Evolutionary conservation across 2,329 filamentous ascomycete genomes (phyloP).

Genomic region (Botrytis hyacinthi): DNA sequence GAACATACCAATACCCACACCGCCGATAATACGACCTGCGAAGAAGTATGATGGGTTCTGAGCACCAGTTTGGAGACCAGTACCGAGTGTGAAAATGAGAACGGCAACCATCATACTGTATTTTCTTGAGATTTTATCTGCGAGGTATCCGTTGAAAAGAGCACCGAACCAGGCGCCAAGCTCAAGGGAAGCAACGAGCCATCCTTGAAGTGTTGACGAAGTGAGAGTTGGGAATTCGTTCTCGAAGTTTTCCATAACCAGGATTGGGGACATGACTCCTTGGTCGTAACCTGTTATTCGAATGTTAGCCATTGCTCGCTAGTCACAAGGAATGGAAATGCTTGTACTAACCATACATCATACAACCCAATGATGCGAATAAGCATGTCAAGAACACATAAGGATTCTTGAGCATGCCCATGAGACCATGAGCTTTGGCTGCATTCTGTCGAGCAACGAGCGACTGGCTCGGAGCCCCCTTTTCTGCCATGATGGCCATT

Average conservation of each 20-base stretch:
- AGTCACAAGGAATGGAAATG: neutral
- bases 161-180: conserved; percentile 40
- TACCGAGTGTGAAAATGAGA: conserved; percentile 51
- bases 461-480: conserved; percentile 35
- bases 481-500: conserved; percentile 13
- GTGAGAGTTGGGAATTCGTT: conserved; percentile 39
- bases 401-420: conserved; percentile 43
- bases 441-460: conserved; percentile 42
- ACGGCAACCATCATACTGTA: conserved; percentile 53
- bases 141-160: conserved; percentile 36
- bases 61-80: conserved; percentile 44
- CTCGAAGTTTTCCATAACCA: conserved; percentile 42
- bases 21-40: conserved; percentile 48
- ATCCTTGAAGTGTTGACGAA: conserved; percentile 39
- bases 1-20: conserved; percentile 51
- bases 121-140: conserved; percentile 52
- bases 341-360: conserved; percentile 35
- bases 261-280: conserved; percentile 40
- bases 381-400: conserved; percentile 43
- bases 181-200: conserved; percentile 39
- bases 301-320: neutral
- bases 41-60: conserved; percentile 53
- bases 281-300: conserved; percentile 35
- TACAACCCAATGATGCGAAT: conserved; percentile 36
- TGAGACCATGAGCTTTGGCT: conserved; percentile 41